Evolutionary conservation across 176 grass and related monocot genomes (phyloP).

Genomic region (Tillandsia leiboldiana): DNA sequence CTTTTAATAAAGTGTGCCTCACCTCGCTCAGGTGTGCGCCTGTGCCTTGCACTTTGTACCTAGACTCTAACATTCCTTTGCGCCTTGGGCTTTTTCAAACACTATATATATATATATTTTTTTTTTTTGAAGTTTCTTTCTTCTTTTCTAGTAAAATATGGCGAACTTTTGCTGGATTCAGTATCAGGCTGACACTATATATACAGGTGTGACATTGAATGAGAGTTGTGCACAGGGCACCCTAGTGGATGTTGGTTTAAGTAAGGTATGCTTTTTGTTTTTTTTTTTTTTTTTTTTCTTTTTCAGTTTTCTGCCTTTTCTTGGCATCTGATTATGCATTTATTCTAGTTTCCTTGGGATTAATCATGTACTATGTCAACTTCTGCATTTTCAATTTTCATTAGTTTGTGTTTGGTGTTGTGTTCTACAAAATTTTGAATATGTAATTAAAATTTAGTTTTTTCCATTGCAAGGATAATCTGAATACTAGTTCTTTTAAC

Average conservation of each 20-base stretch:
- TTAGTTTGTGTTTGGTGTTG: no score
- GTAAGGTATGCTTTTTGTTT: slow-evolving; percentile 49
- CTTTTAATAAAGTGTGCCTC: no score
- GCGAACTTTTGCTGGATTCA: slow-evolving; percentile 12
- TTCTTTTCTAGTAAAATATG: neutral
- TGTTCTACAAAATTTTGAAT: no score
- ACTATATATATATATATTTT: neutral
- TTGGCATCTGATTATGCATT: neutral
- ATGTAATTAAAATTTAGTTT: no score
- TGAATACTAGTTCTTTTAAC: no score
- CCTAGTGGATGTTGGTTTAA: slow-evolving; percentile 87
- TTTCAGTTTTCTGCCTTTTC: neutral
- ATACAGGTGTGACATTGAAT: slow-evolving; percentile 76
- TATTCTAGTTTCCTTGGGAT: no score
- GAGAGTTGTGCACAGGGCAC: slow-evolving; percentile 62
- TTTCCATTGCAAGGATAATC: no score
- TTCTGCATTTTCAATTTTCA: no score
- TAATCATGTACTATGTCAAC: no score
- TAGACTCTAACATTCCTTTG: neutral
- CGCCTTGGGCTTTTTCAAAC: neutral
- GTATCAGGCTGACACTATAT: slow-evolving; percentile 30
- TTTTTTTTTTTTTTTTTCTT: neutral
- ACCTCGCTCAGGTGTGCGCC: no score
- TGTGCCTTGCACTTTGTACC: no score
- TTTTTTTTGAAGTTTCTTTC: neutral